Evolutionary conservation across 495 filamentous ascomycete genomes (phyloP).

Genomic region (Annulohypoxylon bovei): DNA sequence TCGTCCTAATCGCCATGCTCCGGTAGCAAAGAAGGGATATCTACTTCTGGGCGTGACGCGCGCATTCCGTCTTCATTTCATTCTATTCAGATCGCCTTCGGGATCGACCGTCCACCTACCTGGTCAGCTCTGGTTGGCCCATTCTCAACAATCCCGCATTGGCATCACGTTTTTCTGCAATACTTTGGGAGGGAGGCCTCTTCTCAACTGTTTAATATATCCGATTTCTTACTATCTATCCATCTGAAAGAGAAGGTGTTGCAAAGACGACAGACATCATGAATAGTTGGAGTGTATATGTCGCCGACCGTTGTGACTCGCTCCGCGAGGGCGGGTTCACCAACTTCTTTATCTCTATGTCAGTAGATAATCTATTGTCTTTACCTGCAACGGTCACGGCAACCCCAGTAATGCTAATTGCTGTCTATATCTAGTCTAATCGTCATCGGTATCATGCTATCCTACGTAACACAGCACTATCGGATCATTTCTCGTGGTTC

Average conservation of each 20-base stretch:
- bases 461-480: conserved; percentile 93
- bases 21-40: conserved; percentile 26
- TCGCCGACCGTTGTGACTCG: conserved; percentile 58
- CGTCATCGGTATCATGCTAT: conserved; percentile 87
- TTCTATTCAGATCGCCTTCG: conserved; percentile 26
- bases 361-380: conserved; percentile 30
- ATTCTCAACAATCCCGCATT: conserved; percentile 10
- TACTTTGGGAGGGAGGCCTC: conserved; percentile 3
- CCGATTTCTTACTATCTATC: not conserved
- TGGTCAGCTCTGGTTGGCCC: conserved; percentile 20
- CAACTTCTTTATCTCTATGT: conserved; percentile 73
- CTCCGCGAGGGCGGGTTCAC: conserved; percentile 63
- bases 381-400: not conserved
- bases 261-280: conserved; percentile 37
- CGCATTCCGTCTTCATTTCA: conserved; percentile 27
- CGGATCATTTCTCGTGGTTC: conserved; percentile 87
- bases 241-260: not conserved
- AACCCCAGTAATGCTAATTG: conserved; percentile 7
- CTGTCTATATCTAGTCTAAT: conserved; percentile 69
- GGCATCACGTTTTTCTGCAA: conserved; percentile 6
- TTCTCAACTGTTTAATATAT: conserved; percentile 1
- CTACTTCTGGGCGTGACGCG: conserved; percentile 28
- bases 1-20: conserved; percentile 33
- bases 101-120: conserved; percentile 22
- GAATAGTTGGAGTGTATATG: conserved; percentile 43